These are phyloP conservation scores for Podila verticillata DNA, from an alignment of 192 early-diverging fungal species.

Conservation along the genomic window DNA sequence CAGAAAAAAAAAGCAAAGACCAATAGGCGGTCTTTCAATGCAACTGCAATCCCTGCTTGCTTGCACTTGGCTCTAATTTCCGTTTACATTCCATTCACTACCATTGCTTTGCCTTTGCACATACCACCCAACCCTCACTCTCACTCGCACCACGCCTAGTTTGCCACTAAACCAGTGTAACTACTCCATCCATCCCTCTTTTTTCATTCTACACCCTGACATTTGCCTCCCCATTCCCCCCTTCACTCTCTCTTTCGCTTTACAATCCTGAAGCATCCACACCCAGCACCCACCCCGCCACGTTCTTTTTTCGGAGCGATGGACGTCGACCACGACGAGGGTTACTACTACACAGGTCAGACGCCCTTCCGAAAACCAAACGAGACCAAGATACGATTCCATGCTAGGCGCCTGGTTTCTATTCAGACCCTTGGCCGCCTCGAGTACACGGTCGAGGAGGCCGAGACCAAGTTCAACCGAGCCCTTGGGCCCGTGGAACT, in stretches of 20 bases:
- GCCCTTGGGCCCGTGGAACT: constrained; percentile 43
- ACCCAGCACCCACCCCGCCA: constrained; percentile 4
- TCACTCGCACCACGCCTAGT: too few species aligned
- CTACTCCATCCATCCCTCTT: too few species aligned
- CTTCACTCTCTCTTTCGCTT: background rate
- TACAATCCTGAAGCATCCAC: background rate
- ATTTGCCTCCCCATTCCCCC: constrained; percentile 7
- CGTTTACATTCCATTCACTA: too few species aligned
- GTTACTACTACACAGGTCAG: constrained; percentile 49
- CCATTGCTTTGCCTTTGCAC: too few species aligned
- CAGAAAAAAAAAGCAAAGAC: too few species aligned
- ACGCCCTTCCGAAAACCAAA: constrained; percentile 49
- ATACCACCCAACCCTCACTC: too few species aligned
- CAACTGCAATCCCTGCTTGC: too few species aligned
- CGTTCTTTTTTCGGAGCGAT: constrained; percentile 43
- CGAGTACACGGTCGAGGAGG: constrained; percentile 49
- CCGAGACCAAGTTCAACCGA: constrained; percentile 50
- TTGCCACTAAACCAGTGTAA: too few species aligned
- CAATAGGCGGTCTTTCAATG: too few species aligned
- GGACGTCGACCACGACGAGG: constrained; percentile 36
- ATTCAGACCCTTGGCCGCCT: constrained; percentile 46
- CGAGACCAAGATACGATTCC: constrained; percentile 29
- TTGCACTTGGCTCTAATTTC: too few species aligned
- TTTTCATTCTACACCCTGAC: background rate
- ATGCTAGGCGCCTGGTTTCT: constrained; percentile 43